These are phyloP conservation scores for Ophiostoma angusticollis DNA, from an alignment of 2,329 filamentous ascomycete genomes.

Conservation along the genomic window DNA sequence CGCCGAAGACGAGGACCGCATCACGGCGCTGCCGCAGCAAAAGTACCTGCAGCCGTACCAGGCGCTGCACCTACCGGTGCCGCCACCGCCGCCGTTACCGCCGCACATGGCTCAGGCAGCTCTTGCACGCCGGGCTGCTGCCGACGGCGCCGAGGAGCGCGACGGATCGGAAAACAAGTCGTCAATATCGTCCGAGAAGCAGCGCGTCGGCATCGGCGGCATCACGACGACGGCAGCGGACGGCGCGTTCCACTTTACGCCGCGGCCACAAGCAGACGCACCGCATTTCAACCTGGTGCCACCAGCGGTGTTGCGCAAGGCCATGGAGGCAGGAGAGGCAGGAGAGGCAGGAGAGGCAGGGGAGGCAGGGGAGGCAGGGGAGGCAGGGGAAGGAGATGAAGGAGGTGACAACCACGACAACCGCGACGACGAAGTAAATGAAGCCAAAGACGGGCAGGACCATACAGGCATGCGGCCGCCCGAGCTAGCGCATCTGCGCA, in stretches of 20 bases:
- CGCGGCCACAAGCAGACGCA: constrained; percentile 31
- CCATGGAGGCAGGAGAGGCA: constrained; percentile 3
- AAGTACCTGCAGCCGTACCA: constrained; percentile 48
- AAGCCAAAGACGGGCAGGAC: too few species aligned
- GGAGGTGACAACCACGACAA: constrained; percentile 5
- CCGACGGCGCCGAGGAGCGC: too few species aligned
- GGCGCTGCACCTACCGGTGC: constrained; percentile 23
- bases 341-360: constrained; percentile 7
- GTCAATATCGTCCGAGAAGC: too few species aligned
- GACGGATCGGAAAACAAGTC: constrained; percentile 21
- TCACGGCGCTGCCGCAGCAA: constrained; percentile 65
- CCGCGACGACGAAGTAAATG: too few species aligned
- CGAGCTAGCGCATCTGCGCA: constrained; percentile 46
- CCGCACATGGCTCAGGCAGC: constrained; percentile 25
- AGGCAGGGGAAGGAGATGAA: constrained; percentile 7
- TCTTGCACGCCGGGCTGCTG: too few species aligned
- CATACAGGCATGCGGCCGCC: constrained; percentile 26
- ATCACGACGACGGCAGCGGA: constrained; percentile 22
- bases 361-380: constrained; percentile 6
- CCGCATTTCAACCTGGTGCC: constrained; percentile 50
- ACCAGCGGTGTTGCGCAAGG: constrained; percentile 7
- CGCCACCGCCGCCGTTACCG: constrained; percentile 13
- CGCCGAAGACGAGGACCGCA: constrained; percentile 70
- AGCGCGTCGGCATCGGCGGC: constrained; percentile 14
- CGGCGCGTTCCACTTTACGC: constrained; percentile 46